Evolutionary conservation across 2,329 filamentous ascomycete species (phyloP).

Genomic region (Fusarium sp.): DNA sequence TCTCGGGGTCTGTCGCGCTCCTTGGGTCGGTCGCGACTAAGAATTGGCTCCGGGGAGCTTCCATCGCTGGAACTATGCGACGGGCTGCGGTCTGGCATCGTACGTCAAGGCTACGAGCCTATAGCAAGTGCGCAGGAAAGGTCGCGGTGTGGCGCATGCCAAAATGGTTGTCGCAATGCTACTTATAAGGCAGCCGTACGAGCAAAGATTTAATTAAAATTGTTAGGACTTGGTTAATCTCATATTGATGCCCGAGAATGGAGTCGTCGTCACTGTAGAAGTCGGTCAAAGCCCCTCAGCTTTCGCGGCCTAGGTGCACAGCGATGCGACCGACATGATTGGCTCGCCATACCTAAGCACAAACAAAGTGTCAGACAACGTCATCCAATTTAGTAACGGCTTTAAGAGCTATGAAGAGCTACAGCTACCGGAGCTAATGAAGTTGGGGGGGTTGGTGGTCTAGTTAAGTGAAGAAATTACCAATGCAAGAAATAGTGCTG

Average conservation of each 20-base stretch:
- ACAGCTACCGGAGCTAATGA: background rate
- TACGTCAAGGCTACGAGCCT: slow-evolving; percentile 30
- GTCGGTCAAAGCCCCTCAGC: slow-evolving; percentile 45
- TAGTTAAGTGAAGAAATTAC: too few relatives aligned
- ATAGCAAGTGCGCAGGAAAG: slow-evolving; percentile 20
- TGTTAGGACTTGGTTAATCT: slow-evolving; percentile 9
- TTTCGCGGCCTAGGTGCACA: slow-evolving; percentile 29
- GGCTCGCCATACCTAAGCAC: slow-evolving; percentile 23
- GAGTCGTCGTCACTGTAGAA: slow-evolving; percentile 28
- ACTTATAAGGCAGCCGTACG: background rate
- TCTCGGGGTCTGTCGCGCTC: slow-evolving; percentile 16
- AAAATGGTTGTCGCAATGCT: slow-evolving; percentile 32
- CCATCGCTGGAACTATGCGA: slow-evolving; percentile 44
- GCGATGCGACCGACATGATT: slow-evolving; percentile 38
- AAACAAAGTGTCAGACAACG: slow-evolving; percentile 39
- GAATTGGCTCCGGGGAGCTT: slow-evolving; percentile 41
- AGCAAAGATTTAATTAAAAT: slow-evolving; percentile 10
- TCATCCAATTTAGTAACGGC: slow-evolving; percentile 27
- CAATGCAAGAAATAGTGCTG: background rate
- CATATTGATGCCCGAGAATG: slow-evolving; percentile 33
- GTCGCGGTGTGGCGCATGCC: slow-evolving; percentile 35
- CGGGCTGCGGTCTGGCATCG: slow-evolving; percentile 42
- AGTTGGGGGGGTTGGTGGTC: too few relatives aligned
- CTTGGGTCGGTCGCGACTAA: slow-evolving; percentile 25
- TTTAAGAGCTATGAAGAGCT: background rate